phyloP scores from a whole-genome alignment of 2,329 filamentous ascomycete species.

The Talaromyces amestolkiae region DNA sequence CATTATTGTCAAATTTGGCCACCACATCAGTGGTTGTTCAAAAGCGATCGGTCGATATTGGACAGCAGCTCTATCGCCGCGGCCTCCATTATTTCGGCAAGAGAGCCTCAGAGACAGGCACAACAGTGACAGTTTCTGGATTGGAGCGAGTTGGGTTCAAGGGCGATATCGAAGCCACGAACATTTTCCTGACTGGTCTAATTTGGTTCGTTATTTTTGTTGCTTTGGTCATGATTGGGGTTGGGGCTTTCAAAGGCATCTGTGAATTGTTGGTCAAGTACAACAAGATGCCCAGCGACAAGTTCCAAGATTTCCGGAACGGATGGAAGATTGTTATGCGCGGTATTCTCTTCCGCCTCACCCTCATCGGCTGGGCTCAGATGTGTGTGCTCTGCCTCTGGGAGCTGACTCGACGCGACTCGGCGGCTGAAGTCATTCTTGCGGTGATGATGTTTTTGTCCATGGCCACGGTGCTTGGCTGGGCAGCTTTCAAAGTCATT shows the following conservation, averaged over 20 bases:
- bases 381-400: conserved; percentile 88
- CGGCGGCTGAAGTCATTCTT: conserved; percentile 78
- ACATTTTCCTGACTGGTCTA: conserved; percentile 89
- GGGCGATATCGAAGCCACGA: conserved; percentile 80
- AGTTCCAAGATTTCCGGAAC: conserved; percentile 89
- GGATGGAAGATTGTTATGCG: conserved; percentile 91
- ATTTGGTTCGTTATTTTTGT: conserved; percentile 87
- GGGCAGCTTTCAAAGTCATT: conserved; percentile 88
- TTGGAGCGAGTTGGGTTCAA: conserved; percentile 88
- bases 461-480: conserved; percentile 72
- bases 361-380: conserved; percentile 87
- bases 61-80: conserved; percentile 27
- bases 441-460: conserved; percentile 86
- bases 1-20: conserved; percentile 69
- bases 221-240: conserved; percentile 67
- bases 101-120: conserved; percentile 50
- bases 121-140: conserved; percentile 63
- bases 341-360: conserved; percentile 86
- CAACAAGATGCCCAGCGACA: conserved; percentile 76
- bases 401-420: conserved; percentile 87
- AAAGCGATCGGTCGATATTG: conserved; percentile 57
- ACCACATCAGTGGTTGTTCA: conserved; percentile 80
- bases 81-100: conserved; percentile 49
- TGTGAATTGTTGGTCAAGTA: conserved; percentile 74
- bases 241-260: conserved; percentile 75